A percentile compares a stretch with the other conserved stretches of the same genome.
These are phyloP conservation scores for Akanthomyces lecanii DNA, from an alignment of 2,329 filamentous ascomycete genomes.

Conservation along the genomic window DNA sequence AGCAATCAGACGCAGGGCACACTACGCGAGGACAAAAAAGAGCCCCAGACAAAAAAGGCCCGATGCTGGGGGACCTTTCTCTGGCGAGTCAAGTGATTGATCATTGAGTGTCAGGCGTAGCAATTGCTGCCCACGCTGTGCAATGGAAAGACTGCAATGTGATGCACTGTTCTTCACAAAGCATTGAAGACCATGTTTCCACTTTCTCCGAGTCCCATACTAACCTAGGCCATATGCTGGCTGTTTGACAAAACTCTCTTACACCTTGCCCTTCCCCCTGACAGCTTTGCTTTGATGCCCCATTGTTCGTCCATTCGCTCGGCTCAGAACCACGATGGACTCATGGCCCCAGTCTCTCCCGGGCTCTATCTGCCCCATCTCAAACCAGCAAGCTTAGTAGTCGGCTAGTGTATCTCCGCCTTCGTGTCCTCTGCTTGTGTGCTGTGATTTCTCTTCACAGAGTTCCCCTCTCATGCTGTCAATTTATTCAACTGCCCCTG, in stretches of 20 bases:
- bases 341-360: neutral
- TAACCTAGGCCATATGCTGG: neutral
- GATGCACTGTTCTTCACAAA: neutral
- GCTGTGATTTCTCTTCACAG: neutral
- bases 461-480: neutral
- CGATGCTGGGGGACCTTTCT: neutral
- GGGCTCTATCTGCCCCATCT: neutral
- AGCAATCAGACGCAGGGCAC: constrained; percentile 4
- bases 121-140: neutral
- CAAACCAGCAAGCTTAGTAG: neutral
- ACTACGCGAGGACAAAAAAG: neutral
- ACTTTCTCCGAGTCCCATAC: neutral
- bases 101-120: neutral
- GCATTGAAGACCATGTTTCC: neutral
- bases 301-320: neutral
- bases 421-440: neutral
- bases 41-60: neutral
- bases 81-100: constrained; percentile 3
- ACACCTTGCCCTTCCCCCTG: neutral
- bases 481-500: neutral
- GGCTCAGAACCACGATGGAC: neutral
- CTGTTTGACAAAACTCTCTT: neutral
- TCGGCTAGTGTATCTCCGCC: neutral
- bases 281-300: constrained; percentile 5
- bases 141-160: neutral